Conservation (phyloP, 176 grass and related monocot genomes). For the Echinochloa phyllopogon region DNA sequence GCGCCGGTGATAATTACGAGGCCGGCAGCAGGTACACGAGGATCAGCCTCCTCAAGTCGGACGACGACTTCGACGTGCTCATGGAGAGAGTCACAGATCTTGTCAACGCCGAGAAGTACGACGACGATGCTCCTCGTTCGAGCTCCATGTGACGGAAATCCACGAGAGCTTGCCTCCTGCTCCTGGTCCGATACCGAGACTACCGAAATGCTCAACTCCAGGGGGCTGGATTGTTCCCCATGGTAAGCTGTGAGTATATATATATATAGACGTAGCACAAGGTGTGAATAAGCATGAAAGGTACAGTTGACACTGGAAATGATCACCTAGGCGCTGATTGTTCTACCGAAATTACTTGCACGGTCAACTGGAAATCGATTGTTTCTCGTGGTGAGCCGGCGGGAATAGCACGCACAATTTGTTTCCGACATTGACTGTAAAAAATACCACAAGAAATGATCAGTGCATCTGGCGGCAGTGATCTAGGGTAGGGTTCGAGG, state of each 20-base stretch:
- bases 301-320: background rate
- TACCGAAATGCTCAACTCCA: background rate
- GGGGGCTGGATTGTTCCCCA: conserved; percentile 7
- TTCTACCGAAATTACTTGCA: background rate
- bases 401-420: background rate
- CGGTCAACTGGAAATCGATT: background rate
- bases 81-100: conserved; percentile 54
- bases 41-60: conserved; percentile 68
- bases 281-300: background rate
- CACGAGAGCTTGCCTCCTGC: background rate
- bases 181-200: background rate
- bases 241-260: background rate
- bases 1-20: background rate
- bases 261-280: background rate
- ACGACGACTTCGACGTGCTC: conserved; percentile 79
- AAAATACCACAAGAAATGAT: too few species aligned
- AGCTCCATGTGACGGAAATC: conserved; percentile 33
- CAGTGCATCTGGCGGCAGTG: too few species aligned
- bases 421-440: too few species aligned
- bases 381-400: background rate
- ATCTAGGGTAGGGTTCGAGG: too few species aligned
- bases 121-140: background rate
- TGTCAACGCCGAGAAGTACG: conserved; percentile 43
- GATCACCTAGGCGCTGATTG: conserved; percentile 35
- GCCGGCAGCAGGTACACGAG: conserved; percentile 46